A percentile compares a stretch with the other conserved stretches of the same genome.
phyloP scores from a whole-genome alignment of 352 stramenopile genomes.

The Phytophthora lateralis region DNA sequence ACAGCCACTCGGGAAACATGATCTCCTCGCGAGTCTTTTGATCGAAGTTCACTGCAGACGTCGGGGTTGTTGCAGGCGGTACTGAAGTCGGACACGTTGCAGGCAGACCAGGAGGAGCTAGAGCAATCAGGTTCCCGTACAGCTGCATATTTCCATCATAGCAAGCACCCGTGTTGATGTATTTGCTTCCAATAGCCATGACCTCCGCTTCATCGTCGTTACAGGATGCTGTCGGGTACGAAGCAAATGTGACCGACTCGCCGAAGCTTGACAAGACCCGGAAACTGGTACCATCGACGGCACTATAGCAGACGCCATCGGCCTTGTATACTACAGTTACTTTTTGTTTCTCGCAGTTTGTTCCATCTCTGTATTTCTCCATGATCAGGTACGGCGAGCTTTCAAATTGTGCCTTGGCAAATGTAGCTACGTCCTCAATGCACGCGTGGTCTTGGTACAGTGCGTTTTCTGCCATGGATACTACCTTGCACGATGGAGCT shows the following conservation, averaged over 20 bases:
- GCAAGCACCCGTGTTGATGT: conserved; percentile 14
- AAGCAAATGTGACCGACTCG: not conserved
- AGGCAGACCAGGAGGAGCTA: not conserved
- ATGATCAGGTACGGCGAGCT: conserved; percentile 5
- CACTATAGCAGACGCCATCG: conserved; percentile 7
- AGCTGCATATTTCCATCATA: conserved; percentile 8
- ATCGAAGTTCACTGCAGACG: not conserved
- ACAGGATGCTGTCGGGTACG: not conserved
- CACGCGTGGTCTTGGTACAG: conserved; percentile 2
- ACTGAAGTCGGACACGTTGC: not conserved
- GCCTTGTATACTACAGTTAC: conserved; percentile 6
- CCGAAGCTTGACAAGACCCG: not conserved
- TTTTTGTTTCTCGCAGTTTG: not conserved
- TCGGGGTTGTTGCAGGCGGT: not conserved
- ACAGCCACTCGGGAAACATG: conserved; percentile 19
- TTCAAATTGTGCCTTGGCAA: not conserved
- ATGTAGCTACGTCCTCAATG: not conserved
- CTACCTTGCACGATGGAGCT: not conserved
- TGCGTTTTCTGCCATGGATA: not conserved
- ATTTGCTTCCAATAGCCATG: conserved; percentile 14
- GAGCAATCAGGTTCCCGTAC: conserved; percentile 6
- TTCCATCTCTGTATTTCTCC: conserved; percentile 6
- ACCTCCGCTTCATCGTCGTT: not conserved
- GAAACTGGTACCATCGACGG: conserved; percentile 15
- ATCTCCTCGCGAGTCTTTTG: conserved; percentile 14